Base-by-base conservation (phyloP, 495 filamentous ascomycete genomes). In the Penicillium dipodomyicola region DNA sequence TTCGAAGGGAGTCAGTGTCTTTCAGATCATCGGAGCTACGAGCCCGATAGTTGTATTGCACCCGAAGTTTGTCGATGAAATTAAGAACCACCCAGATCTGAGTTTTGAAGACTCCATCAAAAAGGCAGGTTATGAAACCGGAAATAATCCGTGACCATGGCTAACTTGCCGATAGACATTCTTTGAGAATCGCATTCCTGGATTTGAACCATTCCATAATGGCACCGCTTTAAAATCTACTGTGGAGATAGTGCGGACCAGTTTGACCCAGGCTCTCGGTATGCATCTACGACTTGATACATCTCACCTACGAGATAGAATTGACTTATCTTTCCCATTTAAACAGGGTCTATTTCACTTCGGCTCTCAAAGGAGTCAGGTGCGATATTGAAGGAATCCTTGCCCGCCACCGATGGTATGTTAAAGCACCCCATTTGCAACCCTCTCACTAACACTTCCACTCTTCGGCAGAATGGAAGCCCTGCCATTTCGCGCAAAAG, bases 231-330 rank as follows among this genome's bases (percentile, higher is more conserved):
- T 67, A 23, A 63, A 74, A 7, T 33, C 74, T 15, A 60, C 44
- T 2, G 49, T 72, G 17, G 60, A 77, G 37, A 47, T 65, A 11
- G 74, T 79, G 3, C 73, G 75, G 5, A 71, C 79, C 39, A 76
- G 79, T 50, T 57, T 83, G 19, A 83, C 79, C 10, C 78, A 78
- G 52, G 71, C 73, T 1, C 73, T 82, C 20, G 65, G 71, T 74
- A 68, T 40, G 63, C 19, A 19, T 49, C 23, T 25, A 5, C 5
- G 14, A 2, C 25, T 10, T 25, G 15, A 1, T 4, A 22, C 8
- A 17, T 46, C 32, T 39, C n/a, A 25, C 12, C 23, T 1, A 32
- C 15, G 6, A 37, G 5, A n/a, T 19, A 17, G 3, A 35, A 27
- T 14, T 40, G 22, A 55, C 30, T 17, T 17, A 27, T 17, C n/a